phyloP scores from a whole-genome alignment of 305 asterid species.

The Solanum hybrid region DNA sequence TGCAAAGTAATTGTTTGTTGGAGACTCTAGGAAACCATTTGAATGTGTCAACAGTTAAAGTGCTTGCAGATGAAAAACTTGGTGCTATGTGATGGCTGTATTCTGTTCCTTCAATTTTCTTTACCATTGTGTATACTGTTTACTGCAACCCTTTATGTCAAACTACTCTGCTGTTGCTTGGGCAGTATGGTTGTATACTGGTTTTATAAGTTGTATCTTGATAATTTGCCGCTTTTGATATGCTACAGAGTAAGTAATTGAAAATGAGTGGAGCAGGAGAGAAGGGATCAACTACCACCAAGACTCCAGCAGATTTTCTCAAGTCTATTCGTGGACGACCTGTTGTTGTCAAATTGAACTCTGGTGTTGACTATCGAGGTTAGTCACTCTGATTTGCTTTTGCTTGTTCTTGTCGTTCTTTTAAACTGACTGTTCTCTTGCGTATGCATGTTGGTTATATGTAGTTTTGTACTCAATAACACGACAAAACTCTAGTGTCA shows the following conservation, averaged over 20 bases:
- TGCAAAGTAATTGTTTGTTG: not conserved
- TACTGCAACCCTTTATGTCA: not conserved
- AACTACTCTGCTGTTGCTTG: not conserved
- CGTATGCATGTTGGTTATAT: not conserved
- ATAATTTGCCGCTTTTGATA: not conserved
- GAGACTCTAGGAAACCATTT: not conserved
- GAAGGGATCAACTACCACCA: conserved; percentile 50
- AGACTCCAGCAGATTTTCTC: conserved; percentile 90
- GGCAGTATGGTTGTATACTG: not conserved
- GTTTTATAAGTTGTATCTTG: not conserved
- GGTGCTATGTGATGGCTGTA: not conserved
- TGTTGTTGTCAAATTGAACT: conserved; percentile 87
- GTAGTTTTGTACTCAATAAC: not conserved
- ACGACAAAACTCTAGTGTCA: not conserved
- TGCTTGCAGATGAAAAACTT: not conserved
- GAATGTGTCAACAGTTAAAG: not conserved
- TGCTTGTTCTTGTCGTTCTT: not conserved
- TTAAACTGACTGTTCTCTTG: not conserved
- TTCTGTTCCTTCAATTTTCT: not conserved
- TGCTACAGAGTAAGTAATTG: not conserved
- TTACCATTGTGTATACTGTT: not conserved
- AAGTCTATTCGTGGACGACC: conserved; percentile 95
- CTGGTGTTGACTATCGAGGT: conserved; percentile 96
- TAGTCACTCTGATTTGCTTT: not conserved
- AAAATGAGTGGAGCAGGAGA: conserved; percentile 62